These are phyloP conservation scores for Acrocalymma vagum DNA, from an alignment of 2,329 filamentous ascomycete genomes.

Conservation along the genomic window DNA sequence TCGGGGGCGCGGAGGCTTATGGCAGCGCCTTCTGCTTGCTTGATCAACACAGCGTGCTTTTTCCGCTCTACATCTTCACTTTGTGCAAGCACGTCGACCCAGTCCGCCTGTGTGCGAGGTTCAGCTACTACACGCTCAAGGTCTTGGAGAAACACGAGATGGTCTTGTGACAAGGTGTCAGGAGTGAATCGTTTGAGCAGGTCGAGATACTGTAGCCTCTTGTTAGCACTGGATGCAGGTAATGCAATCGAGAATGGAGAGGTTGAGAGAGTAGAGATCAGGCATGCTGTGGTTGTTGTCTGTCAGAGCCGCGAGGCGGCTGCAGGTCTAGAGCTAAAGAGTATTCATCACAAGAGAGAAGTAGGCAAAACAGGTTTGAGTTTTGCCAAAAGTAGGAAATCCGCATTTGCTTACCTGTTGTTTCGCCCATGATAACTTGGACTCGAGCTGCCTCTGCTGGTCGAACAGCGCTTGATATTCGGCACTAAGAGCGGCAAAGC, in stretches of 20 bases:
- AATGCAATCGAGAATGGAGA: not conserved
- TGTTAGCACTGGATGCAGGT: slow-evolving; percentile 25
- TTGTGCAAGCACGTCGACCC: slow-evolving; percentile 45
- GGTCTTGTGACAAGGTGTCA: slow-evolving; percentile 48
- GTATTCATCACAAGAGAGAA: slow-evolving; percentile 52
- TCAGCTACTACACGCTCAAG: slow-evolving; percentile 46
- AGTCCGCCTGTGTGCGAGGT: slow-evolving; percentile 32
- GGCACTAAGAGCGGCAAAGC: slow-evolving; percentile 56
- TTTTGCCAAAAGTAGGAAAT: no score
- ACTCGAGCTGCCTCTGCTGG: slow-evolving; percentile 55
- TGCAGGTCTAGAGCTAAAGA: slow-evolving; percentile 63
- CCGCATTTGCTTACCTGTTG: slow-evolving; percentile 53
- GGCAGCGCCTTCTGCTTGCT: slow-evolving; percentile 43
- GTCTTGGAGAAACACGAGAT: slow-evolving; percentile 49
- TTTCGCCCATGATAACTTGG: slow-evolving; percentile 57
- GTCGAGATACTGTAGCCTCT: slow-evolving; percentile 48
- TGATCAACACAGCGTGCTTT: slow-evolving; percentile 42
- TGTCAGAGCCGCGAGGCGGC: slow-evolving; percentile 54
- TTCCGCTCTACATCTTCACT: slow-evolving; percentile 44
- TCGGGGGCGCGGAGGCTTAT: slow-evolving; percentile 31
- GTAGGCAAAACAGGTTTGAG: slow-evolving; percentile 7
- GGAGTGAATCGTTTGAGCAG: slow-evolving; percentile 49
- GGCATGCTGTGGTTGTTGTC: slow-evolving; percentile 54
- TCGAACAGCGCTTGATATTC: slow-evolving; percentile 57
- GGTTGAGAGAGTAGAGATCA: slow-evolving; percentile 35